Percentiles rank a stretch among this genome's conserved stretches.
These are phyloP conservation scores for Eimeria acervulina DNA, from an alignment of 169 alveolate species.

Conservation along the genomic window DNA sequence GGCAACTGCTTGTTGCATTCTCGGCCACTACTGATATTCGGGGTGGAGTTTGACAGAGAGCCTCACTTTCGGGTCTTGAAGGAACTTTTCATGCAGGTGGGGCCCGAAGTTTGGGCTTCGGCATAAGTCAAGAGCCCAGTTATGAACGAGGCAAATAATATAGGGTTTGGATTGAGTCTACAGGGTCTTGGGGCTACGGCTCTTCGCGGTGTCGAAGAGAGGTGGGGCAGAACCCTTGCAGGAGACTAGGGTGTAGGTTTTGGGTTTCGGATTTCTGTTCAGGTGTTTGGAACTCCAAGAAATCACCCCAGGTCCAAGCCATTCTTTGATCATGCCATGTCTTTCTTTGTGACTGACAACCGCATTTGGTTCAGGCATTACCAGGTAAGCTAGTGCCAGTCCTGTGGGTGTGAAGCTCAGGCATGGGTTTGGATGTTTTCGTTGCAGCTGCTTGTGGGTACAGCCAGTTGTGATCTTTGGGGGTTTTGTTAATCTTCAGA, in stretches of 20 bases:
- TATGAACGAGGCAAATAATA: background rate
- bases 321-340: slow-evolving; percentile 96
- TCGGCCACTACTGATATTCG: slow-evolving; percentile 93
- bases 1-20: slow-evolving; percentile 97
- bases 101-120: background rate
- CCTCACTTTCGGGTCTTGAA: slow-evolving; percentile 84
- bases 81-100: slow-evolving; percentile 88
- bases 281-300: slow-evolving; percentile 96
- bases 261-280: slow-evolving; percentile 31
- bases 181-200: background rate
- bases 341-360: slow-evolving; percentile 91
- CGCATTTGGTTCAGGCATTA: slow-evolving; percentile 96
- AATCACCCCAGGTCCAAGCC: slow-evolving; percentile 98
- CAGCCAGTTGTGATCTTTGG: background rate
- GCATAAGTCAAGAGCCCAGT: background rate
- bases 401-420: background rate
- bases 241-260: background rate
- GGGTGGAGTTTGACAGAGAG: slow-evolving; percentile 69
- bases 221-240: background rate
- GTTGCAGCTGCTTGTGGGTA: background rate
- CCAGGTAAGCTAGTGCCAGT: slow-evolving; percentile 74
- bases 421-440: background rate
- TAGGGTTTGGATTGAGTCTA: no score
- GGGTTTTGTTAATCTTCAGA: slow-evolving; percentile 80
- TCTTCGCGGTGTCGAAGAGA: background rate